Evolutionary conservation across 352 stramenopile species (phyloP), one percentile per base, ranked within the genome.

Genomic region (Pythium coloratum): DNA sequence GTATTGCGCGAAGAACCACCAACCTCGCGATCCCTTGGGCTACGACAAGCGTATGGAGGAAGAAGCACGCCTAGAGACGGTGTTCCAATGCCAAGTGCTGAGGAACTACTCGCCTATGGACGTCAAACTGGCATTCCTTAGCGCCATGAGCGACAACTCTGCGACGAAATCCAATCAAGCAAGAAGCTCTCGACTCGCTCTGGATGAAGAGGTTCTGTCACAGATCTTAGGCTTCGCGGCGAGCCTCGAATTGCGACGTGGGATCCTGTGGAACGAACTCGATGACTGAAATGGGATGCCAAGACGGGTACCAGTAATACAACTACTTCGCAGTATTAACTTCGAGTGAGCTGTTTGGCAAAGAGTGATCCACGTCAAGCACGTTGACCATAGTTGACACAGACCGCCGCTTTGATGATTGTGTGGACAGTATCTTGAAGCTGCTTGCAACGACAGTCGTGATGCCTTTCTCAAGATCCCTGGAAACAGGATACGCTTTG

Each of bases 71-170:
- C 5, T 59, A 0, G 32, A 59, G 13, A 33, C 54, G 3, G 54
- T 33, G 6, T 59, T 59, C 20, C 54, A 59, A 24, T 33, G n/a
- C 34, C 54, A 59, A 59, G 16, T 28, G 16, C 54, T 59, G 16
- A 4, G 30, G 6, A 47, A 8, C 32, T 32, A 47, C 28, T 38
- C 26, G 3, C 50, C 50, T 13, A 40, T 57, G 50, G 6, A 20
- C 50, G 18, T 26, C 24, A 57, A 57, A 18, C 6, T 57, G 50
- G 50, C 50, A 3, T 33, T 57, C 14, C 24, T 57, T 3, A 40
- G 50, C 26, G 28, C 20, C 14, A 26, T 36, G 20, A 34, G 16
- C 38, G 38, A 44, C 38, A n/a, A 57, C 26, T 14, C 9, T 7
- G 50, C 50, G 20, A 34, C 50, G 1, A 40, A 10, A 2, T 10